Evolutionary conservation across 1,284 basidiomycete genomes (phyloP).

Genomic region (Stygiomarasmius scandens): DNA sequence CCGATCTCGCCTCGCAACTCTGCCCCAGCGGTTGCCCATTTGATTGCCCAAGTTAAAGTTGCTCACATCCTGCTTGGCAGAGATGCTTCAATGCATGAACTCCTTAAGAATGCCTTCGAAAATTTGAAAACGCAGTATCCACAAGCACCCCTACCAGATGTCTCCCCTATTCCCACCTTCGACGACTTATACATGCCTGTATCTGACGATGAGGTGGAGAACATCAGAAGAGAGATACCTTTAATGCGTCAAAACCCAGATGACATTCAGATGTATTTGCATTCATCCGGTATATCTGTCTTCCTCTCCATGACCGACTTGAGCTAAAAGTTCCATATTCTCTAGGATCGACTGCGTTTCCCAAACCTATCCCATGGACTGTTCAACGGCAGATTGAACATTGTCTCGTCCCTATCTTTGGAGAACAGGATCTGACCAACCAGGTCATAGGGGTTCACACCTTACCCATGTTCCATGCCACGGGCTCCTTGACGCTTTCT

Average conservation of each 20-base stretch:
- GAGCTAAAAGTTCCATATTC: background rate
- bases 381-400: slow-evolving; percentile 3
- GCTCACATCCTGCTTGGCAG: slow-evolving; percentile 12
- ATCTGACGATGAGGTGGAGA: background rate
- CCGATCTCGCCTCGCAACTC: slow-evolving; percentile 25
- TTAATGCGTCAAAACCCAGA: background rate
- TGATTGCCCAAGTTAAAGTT: slow-evolving; percentile 3
- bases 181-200: slow-evolving; percentile 3
- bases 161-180: slow-evolving; percentile 2
- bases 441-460: slow-evolving; percentile 9
- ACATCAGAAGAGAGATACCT: background rate
- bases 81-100: slow-evolving; percentile 7
- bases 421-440: slow-evolving; percentile 12
- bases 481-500: slow-evolving; percentile 9
- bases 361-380: slow-evolving; percentile 19
- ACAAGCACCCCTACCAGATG: background rate
- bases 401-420: slow-evolving; percentile 7
- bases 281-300: slow-evolving; percentile 27
- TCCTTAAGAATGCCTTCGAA: background rate
- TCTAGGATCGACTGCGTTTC: slow-evolving; percentile 19
- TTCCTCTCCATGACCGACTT: background rate
- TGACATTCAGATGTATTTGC: slow-evolving; percentile 20
- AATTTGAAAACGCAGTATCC: background rate
- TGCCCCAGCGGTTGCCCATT: slow-evolving; percentile 17
- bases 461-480: slow-evolving; percentile 20